A percentile compares a stretch with the other conserved stretches of the same genome.
Conservation (phyloP, 2,329 filamentous ascomycete genomes). For the Aspergillus awamori region DNA sequence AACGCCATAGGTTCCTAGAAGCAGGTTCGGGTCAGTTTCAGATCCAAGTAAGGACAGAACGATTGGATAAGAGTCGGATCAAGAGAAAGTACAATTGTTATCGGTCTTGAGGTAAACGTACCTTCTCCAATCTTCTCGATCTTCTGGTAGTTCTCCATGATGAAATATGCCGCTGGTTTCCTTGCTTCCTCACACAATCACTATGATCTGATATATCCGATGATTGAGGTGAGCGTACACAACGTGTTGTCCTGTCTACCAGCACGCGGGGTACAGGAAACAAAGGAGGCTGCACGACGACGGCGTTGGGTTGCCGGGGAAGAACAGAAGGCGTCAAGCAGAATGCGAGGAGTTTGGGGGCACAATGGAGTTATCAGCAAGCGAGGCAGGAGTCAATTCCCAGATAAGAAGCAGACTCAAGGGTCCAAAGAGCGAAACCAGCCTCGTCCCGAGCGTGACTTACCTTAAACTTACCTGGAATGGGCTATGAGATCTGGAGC, state of each 20-base stretch:
- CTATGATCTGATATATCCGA: background rate
- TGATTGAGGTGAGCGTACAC: background rate
- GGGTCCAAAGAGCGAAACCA: conserved; percentile 3
- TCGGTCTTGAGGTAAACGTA: conserved; percentile 47
- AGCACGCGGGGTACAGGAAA: conserved; percentile 18
- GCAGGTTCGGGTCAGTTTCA: conserved; percentile 1
- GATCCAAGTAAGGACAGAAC: background rate
- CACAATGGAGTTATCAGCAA: conserved; percentile 1
- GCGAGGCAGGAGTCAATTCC: conserved; percentile 14
- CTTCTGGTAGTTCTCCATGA: conserved; percentile 95
- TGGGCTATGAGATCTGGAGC: conserved; percentile 41
- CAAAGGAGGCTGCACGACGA: conserved; percentile 18
- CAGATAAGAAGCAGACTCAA: background rate
- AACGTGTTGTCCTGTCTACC: conserved; percentile 15
- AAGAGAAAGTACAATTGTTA: background rate
- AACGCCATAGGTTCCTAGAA: conserved; percentile 84
- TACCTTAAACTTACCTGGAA: conserved; percentile 16
- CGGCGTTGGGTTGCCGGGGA: conserved; percentile 26
- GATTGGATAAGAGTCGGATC: background rate
- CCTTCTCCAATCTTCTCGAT: conserved; percentile 96
- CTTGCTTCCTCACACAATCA: conserved; percentile 8
- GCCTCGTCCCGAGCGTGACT: conserved; percentile 1
- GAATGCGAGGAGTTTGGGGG: conserved; percentile 15
- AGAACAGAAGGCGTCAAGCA: conserved; percentile 18
- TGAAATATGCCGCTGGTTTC: conserved; percentile 14